Evolutionary conservation across 345 rosid species (phyloP).

Genomic region (Acer yangbiense): DNA sequence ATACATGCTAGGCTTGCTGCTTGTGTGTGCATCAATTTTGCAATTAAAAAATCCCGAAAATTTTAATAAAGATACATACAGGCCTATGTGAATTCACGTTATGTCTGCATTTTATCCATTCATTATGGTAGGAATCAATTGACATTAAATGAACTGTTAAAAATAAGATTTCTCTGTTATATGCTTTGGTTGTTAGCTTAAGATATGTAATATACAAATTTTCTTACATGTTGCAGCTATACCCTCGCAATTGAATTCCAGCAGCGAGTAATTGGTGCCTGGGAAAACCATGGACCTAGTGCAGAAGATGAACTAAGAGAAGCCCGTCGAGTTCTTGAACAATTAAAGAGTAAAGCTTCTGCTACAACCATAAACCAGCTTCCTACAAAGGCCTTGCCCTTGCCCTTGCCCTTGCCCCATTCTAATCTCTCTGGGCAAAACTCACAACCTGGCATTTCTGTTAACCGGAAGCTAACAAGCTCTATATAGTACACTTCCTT

Average conservation of each 20-base stretch:
- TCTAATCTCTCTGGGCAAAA: conserved; percentile 25
- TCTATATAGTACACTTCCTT: conserved; percentile 11
- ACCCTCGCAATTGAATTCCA: conserved; percentile 80
- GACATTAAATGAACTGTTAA: background rate
- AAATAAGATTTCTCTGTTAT: background rate
- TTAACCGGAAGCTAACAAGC: conserved; percentile 17
- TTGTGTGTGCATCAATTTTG: background rate
- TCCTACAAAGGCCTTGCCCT: conserved; percentile 44
- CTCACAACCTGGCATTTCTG: conserved; percentile 17
- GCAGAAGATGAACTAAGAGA: conserved; percentile 68
- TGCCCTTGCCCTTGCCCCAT: conserved; percentile 53
- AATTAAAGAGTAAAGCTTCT: conserved; percentile 59
- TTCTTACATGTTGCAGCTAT: conserved; percentile 55
- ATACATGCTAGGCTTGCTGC: background rate
- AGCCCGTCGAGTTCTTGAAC: conserved; percentile 55
- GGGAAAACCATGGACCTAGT: conserved; percentile 79
- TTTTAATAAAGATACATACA: background rate
- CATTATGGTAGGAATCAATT: background rate
- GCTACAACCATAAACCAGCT: conserved; percentile 39
- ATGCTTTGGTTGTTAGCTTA: background rate
- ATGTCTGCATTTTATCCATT: background rate
- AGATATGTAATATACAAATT: background rate
- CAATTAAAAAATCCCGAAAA: background rate
- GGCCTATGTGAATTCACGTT: background rate
- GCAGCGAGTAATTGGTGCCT: conserved; percentile 68